A percentile compares a stretch with the other conserved stretches of the same genome.
Conservation (phyloP, 768 basidiomycete species). For the Lentinus tigrinus region DNA sequence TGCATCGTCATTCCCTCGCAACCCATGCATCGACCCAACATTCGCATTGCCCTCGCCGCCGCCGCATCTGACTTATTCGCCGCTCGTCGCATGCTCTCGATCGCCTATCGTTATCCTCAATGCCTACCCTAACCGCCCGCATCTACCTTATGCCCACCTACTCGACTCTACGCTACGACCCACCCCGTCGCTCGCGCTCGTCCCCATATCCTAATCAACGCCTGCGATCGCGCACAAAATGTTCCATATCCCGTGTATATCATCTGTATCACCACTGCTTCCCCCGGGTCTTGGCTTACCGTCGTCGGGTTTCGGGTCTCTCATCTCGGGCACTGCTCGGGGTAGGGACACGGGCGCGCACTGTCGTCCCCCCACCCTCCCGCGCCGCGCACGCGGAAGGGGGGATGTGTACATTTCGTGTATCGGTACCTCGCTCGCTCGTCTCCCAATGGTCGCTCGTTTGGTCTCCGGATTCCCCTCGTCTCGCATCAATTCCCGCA, state of each 20-base stretch:
- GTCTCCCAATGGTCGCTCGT: not conserved
- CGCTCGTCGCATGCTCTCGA: conserved; percentile 12
- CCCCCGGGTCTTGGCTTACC: not conserved
- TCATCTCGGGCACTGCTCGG: not conserved
- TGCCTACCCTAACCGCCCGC: not conserved
- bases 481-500: not conserved
- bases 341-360: not conserved
- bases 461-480: not conserved
- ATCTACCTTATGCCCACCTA: conserved; percentile 5
- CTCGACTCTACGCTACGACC: conserved; percentile 18
- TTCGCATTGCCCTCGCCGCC: not conserved
- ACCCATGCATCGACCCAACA: not conserved
- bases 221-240: conserved; percentile 12
- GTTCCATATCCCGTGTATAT: conserved; percentile 14
- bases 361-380: not conserved
- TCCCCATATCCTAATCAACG: not conserved
- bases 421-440: conserved; percentile 13
- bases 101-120: not conserved
- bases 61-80: conserved; percentile 5
- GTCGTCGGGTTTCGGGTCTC: not conserved
- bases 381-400: not conserved
- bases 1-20: conserved; percentile 1
- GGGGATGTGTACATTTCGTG: conserved; percentile 17
- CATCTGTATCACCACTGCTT: conserved; percentile 11
- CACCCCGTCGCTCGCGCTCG: not conserved